Evolutionary conservation across 2,329 filamentous ascomycete species (phyloP).

Genomic region (Dactylellina leptospora): DNA sequence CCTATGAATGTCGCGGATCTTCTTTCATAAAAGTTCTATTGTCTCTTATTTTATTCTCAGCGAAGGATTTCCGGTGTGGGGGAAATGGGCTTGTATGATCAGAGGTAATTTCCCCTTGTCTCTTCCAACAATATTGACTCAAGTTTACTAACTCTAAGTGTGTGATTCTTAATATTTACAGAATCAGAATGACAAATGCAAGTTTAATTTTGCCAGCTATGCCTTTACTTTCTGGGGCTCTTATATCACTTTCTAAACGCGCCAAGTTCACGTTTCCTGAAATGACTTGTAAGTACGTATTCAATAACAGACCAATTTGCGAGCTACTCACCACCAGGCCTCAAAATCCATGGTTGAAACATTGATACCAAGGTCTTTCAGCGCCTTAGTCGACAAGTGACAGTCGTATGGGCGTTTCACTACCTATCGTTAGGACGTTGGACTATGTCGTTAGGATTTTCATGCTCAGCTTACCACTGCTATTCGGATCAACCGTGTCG

Average conservation of each 20-base stretch:
- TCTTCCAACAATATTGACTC: not conserved
- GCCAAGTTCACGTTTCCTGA: conserved; percentile 51
- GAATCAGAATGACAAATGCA: conserved; percentile 50
- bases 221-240: not conserved
- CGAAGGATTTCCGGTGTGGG: conserved; percentile 52
- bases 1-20: conserved; percentile 85
- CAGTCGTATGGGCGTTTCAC: conserved; percentile 87
- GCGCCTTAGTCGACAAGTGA: conserved; percentile 78
- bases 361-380: conserved; percentile 78
- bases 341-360: conserved; percentile 78
- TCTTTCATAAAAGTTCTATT: conserved; percentile 52
- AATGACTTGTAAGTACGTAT: conserved; percentile 68
- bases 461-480: conserved; percentile 60
- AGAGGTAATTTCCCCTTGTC: conserved; percentile 36
- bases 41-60: conserved; percentile 18
- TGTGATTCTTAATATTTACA: conserved; percentile 29
- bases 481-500: conserved; percentile 75
- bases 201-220: conserved; percentile 26
- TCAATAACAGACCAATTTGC: conserved; percentile 55
- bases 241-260: conserved; percentile 42
- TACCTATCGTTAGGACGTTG: conserved; percentile 44
- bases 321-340: conserved; percentile 79
- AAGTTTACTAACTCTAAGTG: conserved; percentile 16
- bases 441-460: not conserved
- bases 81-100: conserved; percentile 56